Conservation (phyloP, 352 stramenopile species). For the Lagenidium giganteum region DNA sequence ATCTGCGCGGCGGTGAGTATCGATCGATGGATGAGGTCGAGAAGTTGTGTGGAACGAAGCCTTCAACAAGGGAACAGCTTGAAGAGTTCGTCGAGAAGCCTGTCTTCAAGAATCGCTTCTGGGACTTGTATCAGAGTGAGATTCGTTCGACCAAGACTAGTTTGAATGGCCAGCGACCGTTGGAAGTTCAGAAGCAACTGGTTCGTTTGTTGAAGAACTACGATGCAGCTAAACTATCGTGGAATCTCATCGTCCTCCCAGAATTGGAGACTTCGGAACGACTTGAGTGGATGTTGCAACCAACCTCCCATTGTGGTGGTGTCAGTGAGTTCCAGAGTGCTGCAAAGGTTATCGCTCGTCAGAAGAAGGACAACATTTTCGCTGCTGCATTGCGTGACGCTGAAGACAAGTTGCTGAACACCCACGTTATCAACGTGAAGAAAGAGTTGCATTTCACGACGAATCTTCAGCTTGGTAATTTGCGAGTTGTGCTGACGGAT, state of each 20-base stretch:
- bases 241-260: conserved; percentile 20
- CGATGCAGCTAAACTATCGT: conserved; percentile 21
- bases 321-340: conserved; percentile 32
- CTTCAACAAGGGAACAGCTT: conserved; percentile 15
- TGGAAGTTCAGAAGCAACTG: conserved; percentile 32
- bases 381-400: conserved; percentile 12
- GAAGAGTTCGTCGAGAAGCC: conserved; percentile 16
- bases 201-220: conserved; percentile 29
- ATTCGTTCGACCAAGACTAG: conserved; percentile 12
- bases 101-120: conserved; percentile 23
- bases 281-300: conserved; percentile 22
- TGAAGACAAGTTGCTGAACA: conserved; percentile 16
- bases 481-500: conserved; percentile 26
- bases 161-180: conserved; percentile 15
- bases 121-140: conserved; percentile 25
- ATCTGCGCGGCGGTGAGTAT: conserved; percentile 34
- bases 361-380: conserved; percentile 27
- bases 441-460: conserved; percentile 19
- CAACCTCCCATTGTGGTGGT: conserved; percentile 23
- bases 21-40: conserved; percentile 23
- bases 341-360: conserved; percentile 19
- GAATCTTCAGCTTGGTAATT: conserved; percentile 28
- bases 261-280: conserved; percentile 12
- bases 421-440: conserved; percentile 7
- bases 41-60: conserved; percentile 21